Base-by-base conservation (phyloP, 1,284 basidiomycete species). In the Cutaneotrichosporon curvatum region DNA sequence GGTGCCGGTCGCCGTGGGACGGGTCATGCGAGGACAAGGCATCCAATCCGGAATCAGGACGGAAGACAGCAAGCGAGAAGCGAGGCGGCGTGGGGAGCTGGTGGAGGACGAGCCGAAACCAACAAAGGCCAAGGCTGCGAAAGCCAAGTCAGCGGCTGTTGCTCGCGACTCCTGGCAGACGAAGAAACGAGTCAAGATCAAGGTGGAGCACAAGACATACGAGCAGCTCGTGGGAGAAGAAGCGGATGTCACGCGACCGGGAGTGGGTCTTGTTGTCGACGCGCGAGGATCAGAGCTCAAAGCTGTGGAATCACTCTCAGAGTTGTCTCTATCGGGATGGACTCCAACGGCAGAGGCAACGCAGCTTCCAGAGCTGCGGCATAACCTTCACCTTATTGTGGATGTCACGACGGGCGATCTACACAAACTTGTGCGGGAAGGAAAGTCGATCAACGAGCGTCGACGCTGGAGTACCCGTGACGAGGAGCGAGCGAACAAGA, bases 341-440 rank as follows among this genome's bases (percentile, higher is more conserved):
- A 82, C 83, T 12, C 88, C 87, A 1, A 83, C 86, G 0, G 81
- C 80, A 12, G 90, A 96, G 58, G 77, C 82, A 2, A 87, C 82
- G 37, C 83, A 86, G 51, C 81, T 98, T 54, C 92, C 94, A 0
- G 95, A 99, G 75, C 81, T 99, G 16, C 81, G 91, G 30, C 92
- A 98, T 67, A 99, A 99, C 67, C 72, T 98, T 21, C 81, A 84
- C 6, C 78, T 97, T 36, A 87, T 98, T 37, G 78, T 82, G 3
- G 86, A 91, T 38, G 77, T 81, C 1, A 83, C 87, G 56, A 86
- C 85, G 55, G 81, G 78, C 21, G 86, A 91, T 48, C 78, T 99
- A 1, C 82, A 87, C 40, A 85, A 85, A 12, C 79, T 98, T 16
- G 90, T 90, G 1, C 79, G 83, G 19, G 92, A 99, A 74, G 95